Conservation (phyloP, 2,329 filamentous ascomycete genomes). For the Geoglossum cookeanum region DNA sequence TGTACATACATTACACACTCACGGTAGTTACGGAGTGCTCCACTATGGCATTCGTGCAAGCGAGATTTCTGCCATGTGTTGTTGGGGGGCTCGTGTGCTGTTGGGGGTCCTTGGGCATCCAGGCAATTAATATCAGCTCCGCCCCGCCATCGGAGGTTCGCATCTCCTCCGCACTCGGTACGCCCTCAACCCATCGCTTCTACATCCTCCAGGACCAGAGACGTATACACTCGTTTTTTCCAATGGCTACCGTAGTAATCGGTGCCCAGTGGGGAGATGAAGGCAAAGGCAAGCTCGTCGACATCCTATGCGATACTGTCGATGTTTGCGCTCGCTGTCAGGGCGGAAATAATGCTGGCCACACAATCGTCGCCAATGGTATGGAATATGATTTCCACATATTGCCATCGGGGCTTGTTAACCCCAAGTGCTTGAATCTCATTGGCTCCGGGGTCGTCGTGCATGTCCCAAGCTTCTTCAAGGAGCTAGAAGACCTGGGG, state of each 20-base stretch:
- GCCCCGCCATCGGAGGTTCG: too few relatives aligned
- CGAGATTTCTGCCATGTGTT: background rate
- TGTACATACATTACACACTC: too few relatives aligned
- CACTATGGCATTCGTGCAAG: background rate
- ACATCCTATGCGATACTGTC: conserved; percentile 32
- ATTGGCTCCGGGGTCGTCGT: conserved; percentile 53
- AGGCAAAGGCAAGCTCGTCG: conserved; percentile 40
- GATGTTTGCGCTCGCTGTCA: conserved; percentile 38
- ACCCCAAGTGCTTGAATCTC: conserved; percentile 50
- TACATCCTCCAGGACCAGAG: too few relatives aligned
- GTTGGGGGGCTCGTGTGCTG: background rate
- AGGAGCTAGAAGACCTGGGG: conserved; percentile 40
- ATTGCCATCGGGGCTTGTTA: conserved; percentile 49
- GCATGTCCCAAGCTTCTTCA: conserved; percentile 47
- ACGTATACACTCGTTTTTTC: background rate
- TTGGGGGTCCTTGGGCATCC: too few relatives aligned
- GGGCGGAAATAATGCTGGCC: conserved; percentile 42
- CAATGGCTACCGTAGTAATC: conserved; percentile 36
- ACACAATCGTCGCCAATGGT: conserved; percentile 25
- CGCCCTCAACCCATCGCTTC: too few relatives aligned
- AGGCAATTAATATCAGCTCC: too few relatives aligned
- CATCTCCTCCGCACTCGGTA: too few relatives aligned
- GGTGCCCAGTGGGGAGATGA: conserved; percentile 43
- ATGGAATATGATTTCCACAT: conserved; percentile 13
- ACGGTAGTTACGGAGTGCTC: too few relatives aligned